Evolutionary conservation across 2,329 filamentous ascomycete genomes (phyloP).

Genomic region (Tricladium varicosporioides): DNA sequence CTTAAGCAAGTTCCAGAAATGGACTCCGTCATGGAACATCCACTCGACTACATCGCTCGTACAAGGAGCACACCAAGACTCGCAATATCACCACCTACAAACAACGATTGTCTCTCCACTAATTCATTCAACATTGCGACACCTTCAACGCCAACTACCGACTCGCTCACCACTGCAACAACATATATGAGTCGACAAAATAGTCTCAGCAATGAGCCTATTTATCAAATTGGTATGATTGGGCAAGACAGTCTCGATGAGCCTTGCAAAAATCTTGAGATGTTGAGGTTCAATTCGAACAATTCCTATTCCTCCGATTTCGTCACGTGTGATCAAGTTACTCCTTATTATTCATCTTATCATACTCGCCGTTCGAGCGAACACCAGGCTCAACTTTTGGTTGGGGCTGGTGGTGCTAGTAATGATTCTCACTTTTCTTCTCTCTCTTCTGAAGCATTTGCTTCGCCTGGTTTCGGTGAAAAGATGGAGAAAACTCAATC

Average conservation of each 20-base stretch:
- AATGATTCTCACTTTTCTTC: slow-evolving; percentile 32
- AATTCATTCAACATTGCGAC: slow-evolving; percentile 26
- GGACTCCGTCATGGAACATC: slow-evolving; percentile 26
- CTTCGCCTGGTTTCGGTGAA: slow-evolving; percentile 28
- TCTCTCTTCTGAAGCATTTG: slow-evolving; percentile 18
- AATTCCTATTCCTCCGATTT: slow-evolving; percentile 28
- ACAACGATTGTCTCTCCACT: slow-evolving; percentile 16
- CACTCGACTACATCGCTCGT: slow-evolving; percentile 26
- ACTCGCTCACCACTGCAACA: slow-evolving; percentile 32
- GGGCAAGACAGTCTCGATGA: slow-evolving; percentile 34
- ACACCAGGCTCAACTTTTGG: slow-evolving; percentile 33
- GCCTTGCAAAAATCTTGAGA: slow-evolving; percentile 32
- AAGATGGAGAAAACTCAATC: slow-evolving; percentile 35
- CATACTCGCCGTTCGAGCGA: slow-evolving; percentile 31
- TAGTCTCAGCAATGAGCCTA: slow-evolving; percentile 30
- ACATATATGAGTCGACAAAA: slow-evolving; percentile 35
- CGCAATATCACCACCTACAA: slow-evolving; percentile 21
- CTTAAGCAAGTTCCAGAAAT: slow-evolving; percentile 30
- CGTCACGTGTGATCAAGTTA: slow-evolving; percentile 27
- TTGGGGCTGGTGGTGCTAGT: slow-evolving; percentile 33
- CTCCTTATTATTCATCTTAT: slow-evolving; percentile 25
- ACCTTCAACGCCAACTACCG: slow-evolving; percentile 31
- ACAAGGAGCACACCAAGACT: slow-evolving; percentile 21
- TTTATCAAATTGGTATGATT: slow-evolving; percentile 33
- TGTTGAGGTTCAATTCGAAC: slow-evolving; percentile 34